Base-by-base conservation (phyloP, 257 asterid species). In the Orobanche coerulescens region DNA sequence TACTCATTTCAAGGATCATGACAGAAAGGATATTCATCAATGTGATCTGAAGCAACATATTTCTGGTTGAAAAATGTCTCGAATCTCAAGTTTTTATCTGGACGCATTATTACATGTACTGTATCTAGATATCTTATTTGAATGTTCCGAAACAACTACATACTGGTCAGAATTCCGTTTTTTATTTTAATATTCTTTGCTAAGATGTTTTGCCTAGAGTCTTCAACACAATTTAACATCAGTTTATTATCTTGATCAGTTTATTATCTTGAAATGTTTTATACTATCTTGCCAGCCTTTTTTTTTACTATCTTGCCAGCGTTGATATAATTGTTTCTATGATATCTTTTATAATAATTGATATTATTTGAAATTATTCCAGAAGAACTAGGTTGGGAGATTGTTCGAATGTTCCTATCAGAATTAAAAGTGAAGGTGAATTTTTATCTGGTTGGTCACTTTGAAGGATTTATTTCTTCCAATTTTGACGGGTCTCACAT, bases 351-450 rank as follows among this genome's bases (percentile, higher is more conserved):
- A 2, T 13, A 59, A 31, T 62, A 53, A 66, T 25, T 18, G 2
- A 18, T 44, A 11, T 57, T 61, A 22, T 59, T 62, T 71, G 51
- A 26, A 63, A 67, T 71, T 43, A 71, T 74, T 75, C 26, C 87
- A 87, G 96, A 90, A 77, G 67, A 74, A 67, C 67, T 78, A 58
- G 94, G 94, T 2, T 59, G 81, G 68, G 90, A 83, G 78, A 50
- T 87, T 54, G 81, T 75, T n/a, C 83, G 55, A 73, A 90, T 90
- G 95, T 80, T 81, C 69, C 25, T 69, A 67, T 77, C 84, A 28
- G 95, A 90, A 70, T 61, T 81, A 25, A 73, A 55, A 58, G 66
- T 90, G 72, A 84, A 87, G 95, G 95, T 87, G 34, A 69, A 48
- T 42, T 23, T 53, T 40, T 25, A 58, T 71, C 61, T 69, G 44